Evolutionary conservation across 2,329 filamentous ascomycete species (phyloP), one percentile per base, ranked within the genome.

Genomic region (Aspergillus versicolor): DNA sequence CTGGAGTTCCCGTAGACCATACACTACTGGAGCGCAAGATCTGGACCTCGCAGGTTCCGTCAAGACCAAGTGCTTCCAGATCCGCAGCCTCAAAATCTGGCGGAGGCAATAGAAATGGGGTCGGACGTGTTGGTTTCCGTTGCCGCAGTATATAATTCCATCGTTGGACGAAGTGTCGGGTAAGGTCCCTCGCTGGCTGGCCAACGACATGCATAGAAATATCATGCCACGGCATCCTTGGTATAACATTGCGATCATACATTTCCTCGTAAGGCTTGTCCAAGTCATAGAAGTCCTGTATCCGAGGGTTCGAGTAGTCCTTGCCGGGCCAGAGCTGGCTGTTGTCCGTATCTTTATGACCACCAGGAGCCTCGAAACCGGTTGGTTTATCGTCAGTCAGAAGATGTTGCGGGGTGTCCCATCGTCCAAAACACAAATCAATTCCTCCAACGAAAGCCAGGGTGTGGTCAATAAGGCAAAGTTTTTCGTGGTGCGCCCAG

Each of bases 201-300:
- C 94, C 94, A 43, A 97, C 92, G 42, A 99, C 88, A 74, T 97
- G 94, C 94, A 99, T 97, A 3, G 89, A 87, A 61, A 99, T 92
- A 73, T 99, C 94, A 69, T 99, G 94, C 94, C 94, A 99, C 1
- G 94, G 93, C 94, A 97, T 99, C 60, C 94, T 83, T 2, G 94
- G 92, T 17, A 93, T 84, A 70, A 89, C 89, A 59, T 86, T 88
- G 54, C 94, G 88, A 74, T 97, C 91, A 69, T 97, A 99, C 94
- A 97, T 97, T 74, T 99, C 94, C 69, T 96, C 94, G 68, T 97
- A 97, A 2, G 94, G 94, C 72, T 95, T 91, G 70, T 94, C 89
- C 24, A 99, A 84, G 57, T 88, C 86, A 78, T 91, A 97, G 71
- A 99, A 99, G 73, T 99, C 94, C 66, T 95, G 90, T 3, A 97